Evolutionary conservation across 2,329 filamentous ascomycete genomes (phyloP), one percentile per base, ranked within the genome.

Genomic region (Arthroderma sp.): DNA sequence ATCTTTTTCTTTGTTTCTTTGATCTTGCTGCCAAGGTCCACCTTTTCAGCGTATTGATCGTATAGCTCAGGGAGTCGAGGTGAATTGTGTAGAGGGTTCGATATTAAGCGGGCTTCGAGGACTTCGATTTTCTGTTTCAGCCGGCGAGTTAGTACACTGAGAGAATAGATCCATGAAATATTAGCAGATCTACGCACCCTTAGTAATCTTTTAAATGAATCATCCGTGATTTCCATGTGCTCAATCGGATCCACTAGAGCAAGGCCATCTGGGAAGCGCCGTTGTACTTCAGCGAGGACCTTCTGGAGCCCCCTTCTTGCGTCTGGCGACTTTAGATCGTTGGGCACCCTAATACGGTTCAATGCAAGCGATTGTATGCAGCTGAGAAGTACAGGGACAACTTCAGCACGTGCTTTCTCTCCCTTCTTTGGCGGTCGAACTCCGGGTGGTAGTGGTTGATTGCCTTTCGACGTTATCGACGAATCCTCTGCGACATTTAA

Each of bases 221-320:
- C 87, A 56, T 96, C 91, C 3, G 74, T 82, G 56, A 98, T 96
- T 29, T 79, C 77, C 91, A 98, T 96, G 58, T 95, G 88, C 63
- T 96, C 88, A 34, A 98, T 82, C 0, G 91, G 91, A 57, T 98
- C 91, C 11, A 98, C 68, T 5, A 88, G 73, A 3, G 91, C 83
- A 46, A 98, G 70, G 3, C 91, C 91, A 58, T 98, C 91, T 0
- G 88, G 87, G 68, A 98, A 96, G 28, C 91, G 81, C 53, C 79
- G 79, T 64, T 84, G 77, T 10, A 94, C 81, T 63, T 96, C 89
- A 36, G 78, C 74, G 29, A 96, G 65, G 3, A 74, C 65, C 57
- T 82, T 84, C 44, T 76, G 73, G 30, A 83, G 72, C 1, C 72
- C 75, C 52, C 83, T 83, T 46, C 81, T 77, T 40, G 86, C 77